A percentile compares a stretch with the other conserved stretches of the same genome.
phyloP scores from a whole-genome alignment of 768 basidiomycete species.

The Boletus rubroflammeus region DNA sequence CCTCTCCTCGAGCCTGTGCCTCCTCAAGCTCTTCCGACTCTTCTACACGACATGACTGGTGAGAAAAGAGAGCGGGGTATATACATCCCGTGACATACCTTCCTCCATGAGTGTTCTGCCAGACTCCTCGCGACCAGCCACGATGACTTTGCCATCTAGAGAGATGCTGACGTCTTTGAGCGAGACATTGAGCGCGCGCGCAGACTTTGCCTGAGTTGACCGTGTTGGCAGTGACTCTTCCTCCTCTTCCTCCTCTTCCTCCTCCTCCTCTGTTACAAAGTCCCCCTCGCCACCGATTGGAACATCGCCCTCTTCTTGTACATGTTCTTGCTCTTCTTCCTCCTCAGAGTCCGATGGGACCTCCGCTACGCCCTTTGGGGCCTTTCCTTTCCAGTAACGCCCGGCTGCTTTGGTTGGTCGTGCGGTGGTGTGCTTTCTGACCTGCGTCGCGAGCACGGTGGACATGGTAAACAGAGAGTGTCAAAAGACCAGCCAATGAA shows the following conservation, averaged over 20 bases:
- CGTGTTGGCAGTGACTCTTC: conserved; percentile 42
- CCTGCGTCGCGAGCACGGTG: conserved; percentile 32
- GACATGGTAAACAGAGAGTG: conserved; percentile 26
- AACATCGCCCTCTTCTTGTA: conserved; percentile 53
- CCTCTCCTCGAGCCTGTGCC: conserved; percentile 38
- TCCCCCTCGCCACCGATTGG: conserved; percentile 58
- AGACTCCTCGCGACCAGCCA: conserved; percentile 75
- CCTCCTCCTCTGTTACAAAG: conserved; percentile 43
- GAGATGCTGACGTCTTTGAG: conserved; percentile 81
- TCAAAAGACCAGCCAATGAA: conserved; percentile 11
- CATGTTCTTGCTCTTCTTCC: conserved; percentile 46
- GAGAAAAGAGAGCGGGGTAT: conserved; percentile 4
- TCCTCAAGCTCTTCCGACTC: conserved; percentile 42
- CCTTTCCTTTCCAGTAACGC: conserved; percentile 90
- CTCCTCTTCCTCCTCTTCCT: conserved; percentile 49
- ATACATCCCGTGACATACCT: conserved; percentile 34
- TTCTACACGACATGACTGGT: conserved; percentile 8
- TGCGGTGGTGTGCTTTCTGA: conserved; percentile 70
- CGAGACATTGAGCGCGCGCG: conserved; percentile 66
- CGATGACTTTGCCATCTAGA: conserved; percentile 72
- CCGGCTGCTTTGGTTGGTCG: conserved; percentile 77
- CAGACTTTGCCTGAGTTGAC: conserved; percentile 30
- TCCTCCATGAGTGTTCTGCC: conserved; percentile 66
- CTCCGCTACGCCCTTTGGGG: conserved; percentile 67
- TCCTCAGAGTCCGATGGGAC: conserved; percentile 64